phyloP scores from a whole-genome alignment of 139 green algal species.

The Raphidocelis subcapitata region DNA sequence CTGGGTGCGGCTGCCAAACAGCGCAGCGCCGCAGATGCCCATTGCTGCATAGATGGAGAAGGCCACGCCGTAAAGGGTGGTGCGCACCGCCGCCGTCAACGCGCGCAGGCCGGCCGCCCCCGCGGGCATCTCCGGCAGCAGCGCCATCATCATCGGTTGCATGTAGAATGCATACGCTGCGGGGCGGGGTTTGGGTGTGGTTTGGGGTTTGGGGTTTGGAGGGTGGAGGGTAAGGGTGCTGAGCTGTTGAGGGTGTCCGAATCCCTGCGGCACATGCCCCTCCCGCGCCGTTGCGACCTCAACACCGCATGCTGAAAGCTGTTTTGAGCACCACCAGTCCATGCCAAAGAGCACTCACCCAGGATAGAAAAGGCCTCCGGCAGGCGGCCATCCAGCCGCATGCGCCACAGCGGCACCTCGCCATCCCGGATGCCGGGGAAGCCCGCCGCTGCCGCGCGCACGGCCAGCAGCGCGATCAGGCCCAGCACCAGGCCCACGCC shows the following conservation, averaged over 20 bases:
- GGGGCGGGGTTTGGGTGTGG: too few species aligned
- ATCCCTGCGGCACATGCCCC: too few species aligned
- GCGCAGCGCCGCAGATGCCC: conserved; percentile 49
- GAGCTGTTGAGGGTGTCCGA: too few species aligned
- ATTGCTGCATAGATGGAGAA: conserved; percentile 40
- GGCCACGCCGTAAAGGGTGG: conserved; percentile 46
- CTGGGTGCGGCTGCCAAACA: conserved; percentile 45
- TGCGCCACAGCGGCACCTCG: conserved; percentile 57
- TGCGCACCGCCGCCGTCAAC: conserved; percentile 45
- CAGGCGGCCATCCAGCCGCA: conserved; percentile 43
- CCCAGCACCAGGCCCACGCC: conserved; percentile 64
- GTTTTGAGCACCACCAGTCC: too few species aligned
- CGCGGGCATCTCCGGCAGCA: conserved; percentile 53
- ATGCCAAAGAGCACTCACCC: conserved; percentile 11
- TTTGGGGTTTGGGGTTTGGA: too few species aligned
- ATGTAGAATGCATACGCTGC: conserved; percentile 63
- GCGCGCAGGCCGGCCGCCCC: conserved; percentile 22
- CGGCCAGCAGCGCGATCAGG: conserved; percentile 50
- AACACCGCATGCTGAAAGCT: too few species aligned
- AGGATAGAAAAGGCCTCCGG: conserved; percentile 61
- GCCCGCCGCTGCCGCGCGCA: conserved; percentile 18
- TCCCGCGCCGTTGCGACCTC: too few species aligned
- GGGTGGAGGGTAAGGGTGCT: too few species aligned
- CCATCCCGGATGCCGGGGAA: conserved; percentile 66
- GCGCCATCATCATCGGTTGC: conserved; percentile 57